These are phyloP conservation scores for Wickerhamomyces chaumierensis DNA, from an alignment of 805 yeast species.

Conservation along the genomic window DNA sequence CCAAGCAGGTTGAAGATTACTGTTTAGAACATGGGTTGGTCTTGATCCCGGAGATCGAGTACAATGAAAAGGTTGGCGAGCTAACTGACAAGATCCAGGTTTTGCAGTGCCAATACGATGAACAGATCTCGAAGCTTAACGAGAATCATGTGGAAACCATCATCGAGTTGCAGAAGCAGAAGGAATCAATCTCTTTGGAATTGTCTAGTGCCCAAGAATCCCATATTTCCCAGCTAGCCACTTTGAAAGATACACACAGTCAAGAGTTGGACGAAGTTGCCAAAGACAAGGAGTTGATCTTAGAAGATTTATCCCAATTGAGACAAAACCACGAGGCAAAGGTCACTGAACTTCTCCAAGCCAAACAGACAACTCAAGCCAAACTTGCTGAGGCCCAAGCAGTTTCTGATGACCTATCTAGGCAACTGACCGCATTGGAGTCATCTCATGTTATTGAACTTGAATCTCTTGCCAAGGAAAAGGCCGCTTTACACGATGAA, in stretches of 20 bases:
- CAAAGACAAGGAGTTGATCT: not conserved
- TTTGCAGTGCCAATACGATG: not conserved
- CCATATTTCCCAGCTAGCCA: no score
- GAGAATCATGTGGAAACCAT: no score
- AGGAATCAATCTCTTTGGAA: no score
- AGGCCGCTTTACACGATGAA: not conserved
- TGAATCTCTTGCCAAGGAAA: not conserved
- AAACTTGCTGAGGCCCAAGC: not conserved
- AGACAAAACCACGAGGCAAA: not conserved
- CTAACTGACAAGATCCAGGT: not conserved
- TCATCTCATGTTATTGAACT: not conserved
- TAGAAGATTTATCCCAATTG: not conserved
- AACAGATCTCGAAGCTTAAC: not conserved
- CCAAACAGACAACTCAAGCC: not conserved
- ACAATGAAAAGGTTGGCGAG: not conserved
- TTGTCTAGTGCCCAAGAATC: no score
- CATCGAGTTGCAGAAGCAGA: no score
- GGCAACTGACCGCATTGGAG: not conserved
- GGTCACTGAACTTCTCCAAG: not conserved
- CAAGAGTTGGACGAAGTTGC: not conserved
- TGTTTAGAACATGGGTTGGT: conserved; percentile 21
- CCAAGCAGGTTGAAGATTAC: conserved; percentile 19
- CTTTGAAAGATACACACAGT: no score
- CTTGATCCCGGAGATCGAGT: conserved; percentile 16
- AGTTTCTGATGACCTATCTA: not conserved